Evolutionary conservation across 306 rosid genomes (phyloP), one percentile per base, ranked within the genome.

Genomic region (Lotus japonicus): DNA sequence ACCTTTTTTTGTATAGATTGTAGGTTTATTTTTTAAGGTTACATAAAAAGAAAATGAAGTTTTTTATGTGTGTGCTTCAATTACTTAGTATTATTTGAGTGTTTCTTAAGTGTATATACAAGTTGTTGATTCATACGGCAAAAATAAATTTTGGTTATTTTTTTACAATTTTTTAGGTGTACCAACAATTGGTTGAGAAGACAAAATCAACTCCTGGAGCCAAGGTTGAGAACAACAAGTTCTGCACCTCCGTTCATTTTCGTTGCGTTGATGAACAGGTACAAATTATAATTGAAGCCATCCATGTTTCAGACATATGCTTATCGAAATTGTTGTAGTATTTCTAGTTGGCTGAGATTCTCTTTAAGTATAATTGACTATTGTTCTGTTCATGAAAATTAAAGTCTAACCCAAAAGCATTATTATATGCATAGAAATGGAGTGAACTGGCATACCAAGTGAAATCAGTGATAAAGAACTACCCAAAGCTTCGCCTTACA

Each of bases 261-360:
- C 97, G 97, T 9, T 82, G 97, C 28, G 97, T 91, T 50, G 94
- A 88, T 44, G 97, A 91, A 70, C 87, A 86, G 96, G 97, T 84
- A 64, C 17, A 58, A 8, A 21, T 3, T 12, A 17, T n/a, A 35
- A 1, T 5, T 7, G 45, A 16, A 21, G 33, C 9, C 55, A 41
- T 42, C 17, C 3, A 59, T 38, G 23, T 14, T 49, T 70, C 9
- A 14, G 31, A 55, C 55, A 55, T 13, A 9, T 11, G 43, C 16
- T 42, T n/a, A 11, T n/a, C n/a, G n/a, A n/a, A n/a, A n/a, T n/a
- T n/a, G n/a, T n/a, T n/a, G n/a, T n/a, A n/a, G n/a, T n/a, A n/a
- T n/a, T n/a, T n/a, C n/a, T n/a, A n/a, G n/a, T n/a, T n/a, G n/a
- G 26, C 26, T 21, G 26, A 21, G 3, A 21, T 21, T 21, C 26